Conservation (phyloP, 805 yeast species). For the Ogataea populi-albae region DNA sequence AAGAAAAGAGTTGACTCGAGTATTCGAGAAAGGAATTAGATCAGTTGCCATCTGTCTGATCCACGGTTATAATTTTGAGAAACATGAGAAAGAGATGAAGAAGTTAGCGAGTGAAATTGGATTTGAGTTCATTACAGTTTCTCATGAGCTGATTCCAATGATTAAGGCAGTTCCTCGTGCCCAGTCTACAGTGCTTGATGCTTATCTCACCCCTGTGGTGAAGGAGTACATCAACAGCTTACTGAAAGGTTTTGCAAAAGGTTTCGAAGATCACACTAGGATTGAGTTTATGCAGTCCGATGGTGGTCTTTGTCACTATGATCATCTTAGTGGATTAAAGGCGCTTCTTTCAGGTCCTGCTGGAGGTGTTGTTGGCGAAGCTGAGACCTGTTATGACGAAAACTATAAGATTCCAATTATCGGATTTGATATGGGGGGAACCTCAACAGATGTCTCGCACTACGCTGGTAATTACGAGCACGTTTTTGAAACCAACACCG, state of each 20-base stretch:
- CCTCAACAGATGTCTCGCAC: constrained; percentile 35
- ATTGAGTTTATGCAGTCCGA: constrained; percentile 57
- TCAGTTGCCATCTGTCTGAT: constrained; percentile 36
- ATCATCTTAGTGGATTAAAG: constrained; percentile 49
- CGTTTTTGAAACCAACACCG: constrained; percentile 30
- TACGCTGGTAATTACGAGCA: constrained; percentile 27
- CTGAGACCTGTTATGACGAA: constrained; percentile 47
- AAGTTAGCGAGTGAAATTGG: constrained; percentile 42
- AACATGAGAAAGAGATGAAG: constrained; percentile 34
- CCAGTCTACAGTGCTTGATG: constrained; percentile 40
- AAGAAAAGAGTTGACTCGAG: constrained; percentile 18
- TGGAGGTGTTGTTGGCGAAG: constrained; percentile 58
- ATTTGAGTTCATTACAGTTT: constrained; percentile 40
- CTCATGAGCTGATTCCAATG: constrained; percentile 36
- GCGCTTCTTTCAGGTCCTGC: constrained; percentile 59
- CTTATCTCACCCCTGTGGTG: constrained; percentile 40
- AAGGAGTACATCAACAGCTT: constrained; percentile 36
- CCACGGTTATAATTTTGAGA: constrained; percentile 36
- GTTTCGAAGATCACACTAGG: constrained; percentile 31
- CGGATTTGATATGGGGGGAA: constrained; percentile 39
- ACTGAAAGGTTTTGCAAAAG: constrained; percentile 31
- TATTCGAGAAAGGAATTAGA: constrained; percentile 27
- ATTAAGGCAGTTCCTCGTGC: constrained; percentile 38
- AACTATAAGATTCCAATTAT: constrained; percentile 21
- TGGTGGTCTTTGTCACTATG: constrained; percentile 54